These are phyloP conservation scores for Elongisporangium senticosum DNA, from an alignment of 352 stramenopile genomes.

Conservation along the genomic window DNA sequence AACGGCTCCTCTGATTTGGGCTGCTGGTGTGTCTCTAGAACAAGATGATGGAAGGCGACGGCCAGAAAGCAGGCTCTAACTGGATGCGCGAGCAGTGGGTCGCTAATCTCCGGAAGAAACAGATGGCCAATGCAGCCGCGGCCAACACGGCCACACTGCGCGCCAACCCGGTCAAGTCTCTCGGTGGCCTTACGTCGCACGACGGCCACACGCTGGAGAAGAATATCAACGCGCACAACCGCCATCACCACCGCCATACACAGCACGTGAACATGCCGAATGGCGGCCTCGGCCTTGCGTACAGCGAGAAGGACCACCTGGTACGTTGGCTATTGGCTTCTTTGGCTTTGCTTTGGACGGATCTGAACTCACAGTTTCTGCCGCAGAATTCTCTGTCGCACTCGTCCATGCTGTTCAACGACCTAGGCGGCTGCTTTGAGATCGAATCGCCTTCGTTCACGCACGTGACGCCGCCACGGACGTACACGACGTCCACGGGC, in stretches of 20 bases:
- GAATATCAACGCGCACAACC: conserved; percentile 25
- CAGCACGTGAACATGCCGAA: conserved; percentile 21
- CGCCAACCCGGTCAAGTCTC: conserved; percentile 1
- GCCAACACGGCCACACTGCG: conserved; percentile 10
- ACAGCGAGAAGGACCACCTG: conserved; percentile 17
- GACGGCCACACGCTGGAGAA: conserved; percentile 17
- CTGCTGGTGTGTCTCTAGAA: conserved; percentile 10
- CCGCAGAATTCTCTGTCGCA: conserved; percentile 19
- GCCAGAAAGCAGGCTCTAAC: conserved; percentile 33
- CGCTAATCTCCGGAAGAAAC: conserved; percentile 81
- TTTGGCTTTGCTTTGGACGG: neutral
- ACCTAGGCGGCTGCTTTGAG: conserved; percentile 49
- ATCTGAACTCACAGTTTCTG: neutral
- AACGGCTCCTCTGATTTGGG: conserved; percentile 5
- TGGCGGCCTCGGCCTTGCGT: neutral
- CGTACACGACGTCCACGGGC: neutral
- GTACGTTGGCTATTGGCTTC: conserved; percentile 6
- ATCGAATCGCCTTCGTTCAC: conserved; percentile 67
- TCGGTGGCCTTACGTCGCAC: neutral
- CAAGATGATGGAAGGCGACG: conserved; percentile 26
- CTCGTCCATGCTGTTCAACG: conserved; percentile 49
- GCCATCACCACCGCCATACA: conserved; percentile 22
- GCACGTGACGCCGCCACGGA: conserved; percentile 24
- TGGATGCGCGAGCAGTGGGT: conserved; percentile 79
- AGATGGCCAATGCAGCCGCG: conserved; percentile 23